Evolutionary conservation across 163 green algal genomes (phyloP), one percentile per base, ranked within the genome.

Genomic region (Picocystis sp.): DNA sequence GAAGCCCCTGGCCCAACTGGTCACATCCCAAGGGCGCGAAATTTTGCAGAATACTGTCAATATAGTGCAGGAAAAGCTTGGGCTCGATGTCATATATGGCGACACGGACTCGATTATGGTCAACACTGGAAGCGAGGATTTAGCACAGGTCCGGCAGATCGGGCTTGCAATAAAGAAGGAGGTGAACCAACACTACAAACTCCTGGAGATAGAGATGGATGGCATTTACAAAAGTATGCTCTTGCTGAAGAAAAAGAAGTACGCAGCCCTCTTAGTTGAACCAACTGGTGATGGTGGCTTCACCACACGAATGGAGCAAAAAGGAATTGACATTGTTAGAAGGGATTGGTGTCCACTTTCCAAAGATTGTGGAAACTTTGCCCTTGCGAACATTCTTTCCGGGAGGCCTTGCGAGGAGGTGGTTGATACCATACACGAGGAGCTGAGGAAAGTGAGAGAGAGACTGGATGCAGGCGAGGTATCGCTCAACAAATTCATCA

Each of bases 221-320:
- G 90, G 78, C 38, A 64, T 96, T 35, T 98, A 86, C 75, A 80
- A 83, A 58, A 76, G 74, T 62, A 92, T 98, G 79, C 73, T 98
- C 67, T 78, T 99, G 68, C 81, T 99, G 3, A 97, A 96, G 77
- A 98, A 99, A 82, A 98, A 98, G 65, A 97, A 97, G 75, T 98
- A 98, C 63, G 90, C 90, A 3, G 82, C 78, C 12, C 57, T 98
- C 22, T 93, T 93, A 74, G 59, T 98, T 35, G 74, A 87, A 52
- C 57, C 43, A 11, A 50, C 17, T 41, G 43, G 56, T 29, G 66
- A 73, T 45, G 69, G 61, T 1, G 35, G 38, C 17, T 52, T 45
- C 14, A 66, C 25, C 14, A 65, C 43, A 11, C n/a, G 24, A 29
- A 65, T 85, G 58, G 89, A 98, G 76, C 65, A 81, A 52, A 98